These are phyloP conservation scores for Pyricularia pennisetigena DNA, from an alignment of 2,329 filamentous ascomycete species.

Conservation along the genomic window DNA sequence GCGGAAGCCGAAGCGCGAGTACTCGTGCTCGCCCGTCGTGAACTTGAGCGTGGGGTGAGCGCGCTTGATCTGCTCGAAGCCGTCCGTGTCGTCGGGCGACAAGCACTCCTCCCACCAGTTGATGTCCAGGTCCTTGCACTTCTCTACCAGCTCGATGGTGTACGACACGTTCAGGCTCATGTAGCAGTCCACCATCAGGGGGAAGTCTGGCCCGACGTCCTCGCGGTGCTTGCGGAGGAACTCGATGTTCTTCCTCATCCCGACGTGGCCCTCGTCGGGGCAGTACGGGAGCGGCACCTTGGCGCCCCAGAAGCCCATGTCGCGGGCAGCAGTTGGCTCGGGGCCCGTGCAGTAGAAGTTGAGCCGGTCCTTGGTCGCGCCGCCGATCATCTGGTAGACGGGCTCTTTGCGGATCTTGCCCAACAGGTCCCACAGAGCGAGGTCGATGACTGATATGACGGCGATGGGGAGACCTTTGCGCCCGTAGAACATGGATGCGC, in stretches of 20 bases:
- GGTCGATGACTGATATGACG: conserved; percentile 88
- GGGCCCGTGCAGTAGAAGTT: conserved; percentile 95
- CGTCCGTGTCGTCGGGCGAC: conserved; percentile 84
- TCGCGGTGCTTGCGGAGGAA: conserved; percentile 80
- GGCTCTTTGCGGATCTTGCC: conserved; percentile 89
- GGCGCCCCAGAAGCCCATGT: conserved; percentile 81
- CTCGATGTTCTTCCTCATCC: conserved; percentile 80
- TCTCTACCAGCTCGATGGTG: conserved; percentile 83
- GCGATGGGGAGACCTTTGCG: conserved; percentile 84
- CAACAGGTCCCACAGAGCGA: conserved; percentile 85
- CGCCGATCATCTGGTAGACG: conserved; percentile 89
- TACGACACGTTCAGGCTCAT: conserved; percentile 92
- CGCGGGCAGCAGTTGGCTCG: conserved; percentile 67
- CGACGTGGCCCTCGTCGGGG: conserved; percentile 74
- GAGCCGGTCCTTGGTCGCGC: conserved; percentile 72
- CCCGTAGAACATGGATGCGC: conserved; percentile 91
- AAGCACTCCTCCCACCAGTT: conserved; percentile 98
- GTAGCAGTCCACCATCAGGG: conserved; percentile 92
- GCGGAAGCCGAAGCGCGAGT: conserved; percentile 87
- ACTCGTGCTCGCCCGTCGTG: conserved; percentile 93
- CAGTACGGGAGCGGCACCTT: conserved; percentile 88
- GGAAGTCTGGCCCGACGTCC: conserved; percentile 79
- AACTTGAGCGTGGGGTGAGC: conserved; percentile 88
- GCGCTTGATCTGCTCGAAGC: conserved; percentile 80
- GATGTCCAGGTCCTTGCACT: conserved; percentile 73